Conservation (phyloP, 768 basidiomycete species). For the Lactarius psammicola region DNA sequence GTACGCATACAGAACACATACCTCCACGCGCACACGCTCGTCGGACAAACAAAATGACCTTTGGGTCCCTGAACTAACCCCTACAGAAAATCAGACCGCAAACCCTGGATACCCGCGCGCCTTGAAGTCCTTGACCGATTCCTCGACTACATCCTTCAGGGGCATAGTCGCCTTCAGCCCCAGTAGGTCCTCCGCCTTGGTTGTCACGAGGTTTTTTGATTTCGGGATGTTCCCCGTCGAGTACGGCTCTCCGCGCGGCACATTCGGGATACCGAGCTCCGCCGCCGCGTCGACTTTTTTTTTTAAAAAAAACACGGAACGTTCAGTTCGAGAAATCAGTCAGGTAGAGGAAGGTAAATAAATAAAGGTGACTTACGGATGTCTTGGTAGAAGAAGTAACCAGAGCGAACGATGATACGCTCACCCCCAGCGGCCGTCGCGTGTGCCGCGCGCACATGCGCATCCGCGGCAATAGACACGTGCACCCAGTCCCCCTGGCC, state of each 20-base stretch:
- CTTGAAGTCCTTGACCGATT: conserved; percentile 15
- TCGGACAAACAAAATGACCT: not conserved
- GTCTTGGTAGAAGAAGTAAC: conserved; percentile 18
- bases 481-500: conserved; percentile 11
- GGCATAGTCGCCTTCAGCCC: conserved; percentile 3
- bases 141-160: conserved; percentile 13
- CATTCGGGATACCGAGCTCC: conserved; percentile 15
- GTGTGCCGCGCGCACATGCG: conserved; percentile 16
- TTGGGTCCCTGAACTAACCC: not conserved
- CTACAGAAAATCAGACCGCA: not conserved
- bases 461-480: conserved; percentile 9
- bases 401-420: conserved; percentile 15
- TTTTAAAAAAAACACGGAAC: not conserved
- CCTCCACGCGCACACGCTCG: not conserved
- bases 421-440: conserved; percentile 14
- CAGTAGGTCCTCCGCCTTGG: conserved; percentile 10
- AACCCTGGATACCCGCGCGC: conserved; percentile 21
- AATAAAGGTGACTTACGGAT: conserved; percentile 3
- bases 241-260: conserved; percentile 16
- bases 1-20: not conserved
- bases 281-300: conserved; percentile 13
- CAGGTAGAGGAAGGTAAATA: no score
- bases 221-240: not conserved
- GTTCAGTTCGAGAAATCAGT: not conserved
- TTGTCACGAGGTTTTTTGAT: not conserved